Evolutionary conservation across 805 yeast species (phyloP), one percentile per base, ranked within the genome.

Genomic region (Wickerhamiella lipophila): DNA sequence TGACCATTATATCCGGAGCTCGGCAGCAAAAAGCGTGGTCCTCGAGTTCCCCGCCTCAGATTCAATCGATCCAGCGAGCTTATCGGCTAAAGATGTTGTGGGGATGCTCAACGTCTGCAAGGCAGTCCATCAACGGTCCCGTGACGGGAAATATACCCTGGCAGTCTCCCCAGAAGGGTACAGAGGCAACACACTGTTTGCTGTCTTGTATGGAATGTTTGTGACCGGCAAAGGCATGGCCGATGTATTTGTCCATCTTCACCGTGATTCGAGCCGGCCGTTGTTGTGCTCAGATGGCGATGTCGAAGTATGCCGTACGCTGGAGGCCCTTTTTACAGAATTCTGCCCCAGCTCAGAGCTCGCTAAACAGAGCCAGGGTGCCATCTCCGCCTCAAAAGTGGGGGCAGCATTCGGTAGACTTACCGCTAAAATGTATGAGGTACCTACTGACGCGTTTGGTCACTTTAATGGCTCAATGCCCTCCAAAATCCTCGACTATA

Each of bases 101-200:
- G 13, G 13, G 12, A 68, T 86, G 41, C 66, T 74, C 21, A 71
- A 83, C 6, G 67, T 82, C 16, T 79, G 92, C 63, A 83, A 82
- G 60, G 65, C 82, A 35, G 65, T 87, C 15, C 78, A 78, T 52
- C 64, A 70, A 43, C 60, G 65, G 11, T 56, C 56, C 38, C 27
- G 44, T 42, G 52, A 52, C 12, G 58, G 58, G 1, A 32, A 16
- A 32, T 59, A 61, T 2, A 67, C 78, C 0, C 69, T 88, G 52
- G 67, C 88, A 8, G 81, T 78, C 60, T 86, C 95, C 59, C 75
- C 83, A 1, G 96, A 89, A 64, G 97, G 97, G 0, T 89, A 88
- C 63, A 85, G 96, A 0, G 96, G 87, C 60, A 81, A 88, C 46
- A 78, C 95, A 4, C 70, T 89, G n/a, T 64, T 88, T 35, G 75